phyloP scores from a whole-genome alignment of 192 early-diverging fungal species.

The Coemansia sp. region DNA sequence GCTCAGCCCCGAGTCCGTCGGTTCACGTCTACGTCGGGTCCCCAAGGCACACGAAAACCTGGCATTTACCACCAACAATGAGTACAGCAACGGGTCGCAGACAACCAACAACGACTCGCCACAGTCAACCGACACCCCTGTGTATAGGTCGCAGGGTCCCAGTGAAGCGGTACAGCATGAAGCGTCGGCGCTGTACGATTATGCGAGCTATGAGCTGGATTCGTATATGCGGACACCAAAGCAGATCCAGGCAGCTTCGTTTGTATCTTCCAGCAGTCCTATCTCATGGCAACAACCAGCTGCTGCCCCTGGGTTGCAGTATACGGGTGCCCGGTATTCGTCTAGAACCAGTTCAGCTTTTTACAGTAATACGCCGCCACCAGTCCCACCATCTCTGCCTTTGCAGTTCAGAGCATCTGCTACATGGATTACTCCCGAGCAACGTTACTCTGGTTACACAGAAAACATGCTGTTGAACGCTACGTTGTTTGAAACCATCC shows the following conservation, averaged over 20 bases:
- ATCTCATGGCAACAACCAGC: slow-evolving; percentile 20
- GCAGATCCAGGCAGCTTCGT: slow-evolving; percentile 10
- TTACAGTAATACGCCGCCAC: slow-evolving; percentile 5
- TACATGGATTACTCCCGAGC: slow-evolving; percentile 48
- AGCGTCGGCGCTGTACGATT: slow-evolving; percentile 11
- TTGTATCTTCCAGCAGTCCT: slow-evolving; percentile 23
- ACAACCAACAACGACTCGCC: not conserved
- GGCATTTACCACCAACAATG: not conserved
- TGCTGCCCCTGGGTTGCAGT: not conserved
- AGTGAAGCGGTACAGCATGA: not conserved
- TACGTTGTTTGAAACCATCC: slow-evolving; percentile 52
- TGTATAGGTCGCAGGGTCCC: not conserved
- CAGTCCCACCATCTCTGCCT: slow-evolving; percentile 12
- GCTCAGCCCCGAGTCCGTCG: slow-evolving; percentile 45
- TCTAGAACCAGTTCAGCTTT: not conserved
- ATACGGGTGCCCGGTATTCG: not conserved
- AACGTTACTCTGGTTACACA: slow-evolving; percentile 48
- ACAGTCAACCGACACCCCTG: not conserved
- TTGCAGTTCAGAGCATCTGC: slow-evolving; percentile 31
- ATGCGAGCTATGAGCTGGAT: slow-evolving; percentile 20
- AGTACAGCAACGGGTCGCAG: not conserved
- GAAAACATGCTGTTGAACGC: slow-evolving; percentile 49
- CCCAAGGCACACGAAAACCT: slow-evolving; percentile 40
- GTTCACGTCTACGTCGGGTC: slow-evolving; percentile 42
- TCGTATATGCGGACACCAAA: slow-evolving; percentile 16